These are phyloP conservation scores for Colletotrichum coccodes DNA, from an alignment of 2,329 filamentous ascomycete species.

Conservation along the genomic window DNA sequence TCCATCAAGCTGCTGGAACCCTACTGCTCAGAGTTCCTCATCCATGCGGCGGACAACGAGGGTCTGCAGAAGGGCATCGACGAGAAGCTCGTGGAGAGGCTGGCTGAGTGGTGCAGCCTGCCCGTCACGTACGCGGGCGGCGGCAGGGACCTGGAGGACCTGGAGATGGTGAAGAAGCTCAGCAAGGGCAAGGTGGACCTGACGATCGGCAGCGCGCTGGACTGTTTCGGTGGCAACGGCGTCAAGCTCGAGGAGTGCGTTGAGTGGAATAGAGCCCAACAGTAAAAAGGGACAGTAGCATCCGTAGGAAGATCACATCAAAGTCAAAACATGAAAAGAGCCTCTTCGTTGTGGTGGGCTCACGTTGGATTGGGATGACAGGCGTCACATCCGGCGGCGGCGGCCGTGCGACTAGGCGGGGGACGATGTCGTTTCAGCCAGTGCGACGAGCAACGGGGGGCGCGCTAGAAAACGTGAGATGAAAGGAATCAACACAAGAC, in stretches of 20 bases:
- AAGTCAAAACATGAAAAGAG: conserved; percentile 13
- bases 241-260: conserved; percentile 92
- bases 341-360: background rate
- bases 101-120: conserved; percentile 88
- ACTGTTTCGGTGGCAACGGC: conserved; percentile 91
- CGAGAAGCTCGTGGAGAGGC: conserved; percentile 78
- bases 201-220: conserved; percentile 95
- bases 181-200: conserved; percentile 88
- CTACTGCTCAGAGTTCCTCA: conserved; percentile 95
- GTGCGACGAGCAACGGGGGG: conserved; percentile 19
- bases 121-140: conserved; percentile 97
- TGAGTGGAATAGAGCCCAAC: conserved; percentile 74
- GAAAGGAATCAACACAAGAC: background rate
- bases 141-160: conserved; percentile 82
- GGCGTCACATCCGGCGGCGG: conserved; percentile 21
- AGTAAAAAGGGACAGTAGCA: conserved; percentile 44
- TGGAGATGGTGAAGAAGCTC: conserved; percentile 82
- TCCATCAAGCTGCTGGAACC: conserved; percentile 85
- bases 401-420: conserved; percentile 19
- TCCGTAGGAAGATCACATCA: background rate
- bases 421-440: conserved; percentile 11
- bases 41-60: conserved; percentile 97
- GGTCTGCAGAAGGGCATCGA: conserved; percentile 93
- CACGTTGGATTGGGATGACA: conserved; percentile 19
- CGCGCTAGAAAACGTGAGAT: conserved; percentile 14